A percentile compares a stretch with the other conserved stretches of the same genome.
phyloP scores from a whole-genome alignment of 1,284 basidiomycete species.

The Volvariella surrecta region DNA sequence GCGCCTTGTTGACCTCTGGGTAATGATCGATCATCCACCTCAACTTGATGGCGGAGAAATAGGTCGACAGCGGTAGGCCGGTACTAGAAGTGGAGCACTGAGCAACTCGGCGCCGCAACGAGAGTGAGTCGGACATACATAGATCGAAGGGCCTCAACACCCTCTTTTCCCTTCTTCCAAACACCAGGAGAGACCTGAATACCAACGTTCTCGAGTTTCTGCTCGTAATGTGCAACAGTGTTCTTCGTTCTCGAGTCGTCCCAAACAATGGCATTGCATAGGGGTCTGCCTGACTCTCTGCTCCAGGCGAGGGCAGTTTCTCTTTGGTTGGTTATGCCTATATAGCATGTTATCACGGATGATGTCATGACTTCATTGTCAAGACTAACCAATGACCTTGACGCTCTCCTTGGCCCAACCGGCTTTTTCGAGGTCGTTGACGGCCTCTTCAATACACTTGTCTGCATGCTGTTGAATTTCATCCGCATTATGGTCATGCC shows the following conservation, averaged over 20 bases:
- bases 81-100: constrained; percentile 41
- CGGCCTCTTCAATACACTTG: constrained; percentile 69
- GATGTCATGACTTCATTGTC: no score
- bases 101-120: constrained; percentile 7
- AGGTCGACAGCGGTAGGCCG: constrained; percentile 90
- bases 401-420: constrained; percentile 77
- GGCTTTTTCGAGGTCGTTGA: constrained; percentile 63
- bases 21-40: constrained; percentile 95
- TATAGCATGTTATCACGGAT: constrained; percentile 5
- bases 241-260: constrained; percentile 88
- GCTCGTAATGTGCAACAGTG: constrained; percentile 72
- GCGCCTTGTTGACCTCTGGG: constrained; percentile 72
- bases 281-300: constrained; percentile 78
- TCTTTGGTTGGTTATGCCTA: constrained; percentile 95
- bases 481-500: constrained; percentile 93
- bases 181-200: constrained; percentile 64
- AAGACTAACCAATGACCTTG: constrained; percentile 79
- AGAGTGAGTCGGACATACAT: constrained; percentile 44
- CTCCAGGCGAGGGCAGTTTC: constrained; percentile 97
- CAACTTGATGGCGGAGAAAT: constrained; percentile 95
- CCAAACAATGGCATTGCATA: constrained; percentile 94
- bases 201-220: constrained; percentile 66
- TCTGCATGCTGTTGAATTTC: constrained; percentile 80
- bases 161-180: constrained; percentile 66
- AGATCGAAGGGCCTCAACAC: constrained; percentile 54